Conservation (phyloP, 192 early-diverging fungal genomes). For the Chytriomyces sp. region DNA sequence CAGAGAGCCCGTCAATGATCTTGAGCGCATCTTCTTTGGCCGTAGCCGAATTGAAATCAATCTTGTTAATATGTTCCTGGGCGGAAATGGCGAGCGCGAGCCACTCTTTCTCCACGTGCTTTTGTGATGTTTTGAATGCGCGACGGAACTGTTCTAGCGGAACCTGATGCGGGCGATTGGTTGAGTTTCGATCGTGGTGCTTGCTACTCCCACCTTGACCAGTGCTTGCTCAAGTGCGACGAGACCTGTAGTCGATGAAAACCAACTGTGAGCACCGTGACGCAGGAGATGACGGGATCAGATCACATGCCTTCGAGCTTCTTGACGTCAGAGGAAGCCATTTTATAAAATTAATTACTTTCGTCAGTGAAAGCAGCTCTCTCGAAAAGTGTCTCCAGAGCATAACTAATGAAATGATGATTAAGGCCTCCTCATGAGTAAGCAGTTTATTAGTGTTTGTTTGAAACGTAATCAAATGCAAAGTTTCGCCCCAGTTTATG, state of each 20-base stretch:
- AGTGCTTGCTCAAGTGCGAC: constrained; percentile 92
- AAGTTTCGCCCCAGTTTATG: no score
- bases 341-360: no score
- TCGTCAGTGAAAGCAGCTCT: no score
- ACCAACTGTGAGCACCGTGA: not conserved
- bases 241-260: constrained; percentile 52
- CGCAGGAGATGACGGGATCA: not conserved
- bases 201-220: constrained; percentile 69
- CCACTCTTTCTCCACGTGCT: constrained; percentile 84
- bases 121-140: constrained; percentile 70
- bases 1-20: constrained; percentile 67
- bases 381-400: no score
- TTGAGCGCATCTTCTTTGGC: constrained; percentile 53
- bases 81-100: constrained; percentile 32
- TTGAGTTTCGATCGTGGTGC: constrained; percentile 5
- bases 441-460: no score
- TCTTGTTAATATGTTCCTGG: constrained; percentile 8
- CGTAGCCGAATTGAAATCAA: not conserved
- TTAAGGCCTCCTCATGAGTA: no score
- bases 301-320: constrained; percentile 22
- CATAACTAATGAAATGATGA: no score
- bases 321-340: no score
- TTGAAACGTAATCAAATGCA: no score
- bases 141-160: constrained; percentile 85
- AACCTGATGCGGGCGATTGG: constrained; percentile 54